Evolutionary conservation across 2,329 filamentous ascomycete species (phyloP).

Genomic region (Tricladium varicosporioides): DNA sequence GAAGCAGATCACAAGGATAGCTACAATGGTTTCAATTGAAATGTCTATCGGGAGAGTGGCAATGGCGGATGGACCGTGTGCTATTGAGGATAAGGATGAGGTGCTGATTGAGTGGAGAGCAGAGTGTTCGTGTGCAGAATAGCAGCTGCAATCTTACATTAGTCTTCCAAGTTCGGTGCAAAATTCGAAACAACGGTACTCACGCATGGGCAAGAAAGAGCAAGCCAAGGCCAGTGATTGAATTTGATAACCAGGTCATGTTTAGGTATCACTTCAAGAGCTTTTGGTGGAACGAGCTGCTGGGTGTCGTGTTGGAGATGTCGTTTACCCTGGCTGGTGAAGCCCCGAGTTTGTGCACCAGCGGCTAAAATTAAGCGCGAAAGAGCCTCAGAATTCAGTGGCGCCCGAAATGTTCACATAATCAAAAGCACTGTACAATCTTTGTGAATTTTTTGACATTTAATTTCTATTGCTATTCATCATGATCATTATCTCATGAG

Average conservation of each 20-base stretch:
- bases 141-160: slow-evolving; percentile 62
- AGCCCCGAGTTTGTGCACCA: background rate
- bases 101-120: slow-evolving; percentile 62
- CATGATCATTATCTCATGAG: slow-evolving; percentile 32
- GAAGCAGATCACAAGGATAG: slow-evolving; percentile 75
- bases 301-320: background rate
- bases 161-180: background rate
- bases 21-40: slow-evolving; percentile 77
- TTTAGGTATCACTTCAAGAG: background rate
- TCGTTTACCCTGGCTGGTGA: background rate
- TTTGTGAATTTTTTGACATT: slow-evolving; percentile 19
- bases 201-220: slow-evolving; percentile 86
- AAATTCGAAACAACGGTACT: slow-evolving; percentile 34
- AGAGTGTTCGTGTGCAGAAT: slow-evolving; percentile 92
- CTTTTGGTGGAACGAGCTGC: background rate
- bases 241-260: slow-evolving; percentile 72
- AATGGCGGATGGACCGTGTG: slow-evolving; percentile 40
- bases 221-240: slow-evolving; percentile 71
- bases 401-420: background rate
- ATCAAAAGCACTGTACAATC: background rate
- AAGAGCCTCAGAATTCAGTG: background rate
- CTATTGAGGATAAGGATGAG: slow-evolving; percentile 44
- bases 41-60: slow-evolving; percentile 77
- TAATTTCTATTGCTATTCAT: slow-evolving; percentile 29
- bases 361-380: background rate